These are phyloP conservation scores for Lithospermum erythrorhizon DNA, from an alignment of 257 asterid genomes.

Conservation along the genomic window DNA sequence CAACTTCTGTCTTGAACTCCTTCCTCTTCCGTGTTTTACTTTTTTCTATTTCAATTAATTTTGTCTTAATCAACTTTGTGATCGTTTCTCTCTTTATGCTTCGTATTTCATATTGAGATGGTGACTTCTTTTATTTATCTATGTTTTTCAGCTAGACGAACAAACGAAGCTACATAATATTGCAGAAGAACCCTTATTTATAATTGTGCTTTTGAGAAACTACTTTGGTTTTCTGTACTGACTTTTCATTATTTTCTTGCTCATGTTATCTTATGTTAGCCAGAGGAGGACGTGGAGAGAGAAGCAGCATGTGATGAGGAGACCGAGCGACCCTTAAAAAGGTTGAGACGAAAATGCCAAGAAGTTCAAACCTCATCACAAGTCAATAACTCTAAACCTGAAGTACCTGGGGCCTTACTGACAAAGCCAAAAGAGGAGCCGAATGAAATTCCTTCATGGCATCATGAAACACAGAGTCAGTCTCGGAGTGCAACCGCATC, in stretches of 20 bases:
- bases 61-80: background rate
- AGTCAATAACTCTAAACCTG: slow-evolving; percentile 8
- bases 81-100: background rate
- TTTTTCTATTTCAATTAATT: slow-evolving; percentile 5
- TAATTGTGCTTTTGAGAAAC: background rate
- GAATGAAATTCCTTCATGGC: background rate
- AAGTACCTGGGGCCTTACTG: slow-evolving; percentile 17
- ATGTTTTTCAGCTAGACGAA: slow-evolving; percentile 12
- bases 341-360: slow-evolving; percentile 34
- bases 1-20: background rate
- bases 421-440: slow-evolving; percentile 14
- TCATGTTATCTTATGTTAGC: slow-evolving; percentile 11
- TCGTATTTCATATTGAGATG: background rate
- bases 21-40: background rate
- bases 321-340: slow-evolving; percentile 48
- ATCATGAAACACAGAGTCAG: background rate
- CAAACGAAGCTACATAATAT: slow-evolving; percentile 5
- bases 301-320: slow-evolving; percentile 41
- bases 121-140: background rate
- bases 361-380: slow-evolving; percentile 37
- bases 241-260: slow-evolving; percentile 2
- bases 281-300: slow-evolving; percentile 21
- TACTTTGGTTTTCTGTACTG: background rate
- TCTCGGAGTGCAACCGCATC: background rate
- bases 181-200: slow-evolving; percentile 2